phyloP scores from a whole-genome alignment of 257 asterid genomes.

The Pogostemon cablin region DNA sequence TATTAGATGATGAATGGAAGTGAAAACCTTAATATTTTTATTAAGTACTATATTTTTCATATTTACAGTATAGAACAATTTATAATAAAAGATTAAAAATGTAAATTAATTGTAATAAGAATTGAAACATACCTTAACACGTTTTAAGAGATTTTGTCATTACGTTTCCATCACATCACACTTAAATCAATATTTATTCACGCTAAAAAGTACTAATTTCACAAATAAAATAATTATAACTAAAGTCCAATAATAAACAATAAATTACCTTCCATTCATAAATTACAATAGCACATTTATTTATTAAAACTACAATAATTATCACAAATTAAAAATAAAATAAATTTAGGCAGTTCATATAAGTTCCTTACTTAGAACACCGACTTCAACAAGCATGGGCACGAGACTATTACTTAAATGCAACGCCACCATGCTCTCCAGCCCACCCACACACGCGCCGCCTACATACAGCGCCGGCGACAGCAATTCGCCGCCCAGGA shows the following conservation, averaged over 20 bases:
- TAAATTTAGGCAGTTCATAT: constrained; percentile 20
- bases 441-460: constrained; percentile 84
- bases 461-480: constrained; percentile 80
- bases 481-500: background rate
- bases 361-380: constrained; percentile 54
- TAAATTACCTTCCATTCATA: background rate
- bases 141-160: no score
- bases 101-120: no score
- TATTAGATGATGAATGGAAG: no score
- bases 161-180: no score
- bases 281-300: background rate
- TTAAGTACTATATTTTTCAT: no score
- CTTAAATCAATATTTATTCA: no score
- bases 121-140: no score
- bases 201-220: no score
- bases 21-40: no score
- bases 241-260: background rate
- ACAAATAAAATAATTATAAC: no score
- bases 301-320: background rate
- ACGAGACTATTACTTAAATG: constrained; percentile 82
- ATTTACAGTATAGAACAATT: no score
- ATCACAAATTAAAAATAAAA: background rate
- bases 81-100: no score
- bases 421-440: constrained; percentile 75
- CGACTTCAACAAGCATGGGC: constrained; percentile 83